Evolutionary conservation across 2,329 filamentous ascomycete species (phyloP).

Genomic region (Diaporthe helianthi): DNA sequence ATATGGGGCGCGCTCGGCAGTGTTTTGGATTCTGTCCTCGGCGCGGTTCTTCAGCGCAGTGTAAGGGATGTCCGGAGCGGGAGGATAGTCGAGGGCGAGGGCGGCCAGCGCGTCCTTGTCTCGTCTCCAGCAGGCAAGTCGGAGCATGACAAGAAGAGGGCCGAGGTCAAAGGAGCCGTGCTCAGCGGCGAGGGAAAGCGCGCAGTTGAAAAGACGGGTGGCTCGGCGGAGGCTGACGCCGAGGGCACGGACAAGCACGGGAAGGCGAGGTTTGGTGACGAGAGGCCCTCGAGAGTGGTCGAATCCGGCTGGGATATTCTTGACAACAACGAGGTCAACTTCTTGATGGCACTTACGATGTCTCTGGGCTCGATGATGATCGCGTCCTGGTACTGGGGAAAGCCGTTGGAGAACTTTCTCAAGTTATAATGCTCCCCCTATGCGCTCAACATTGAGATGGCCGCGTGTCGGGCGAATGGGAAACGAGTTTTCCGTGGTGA

Average conservation of each 20-base stretch:
- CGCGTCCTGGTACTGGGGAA: constrained; percentile 66
- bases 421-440: constrained; percentile 41
- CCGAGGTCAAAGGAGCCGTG: constrained; percentile 50
- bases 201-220: constrained; percentile 48
- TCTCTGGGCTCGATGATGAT: constrained; percentile 78
- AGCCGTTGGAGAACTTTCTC: constrained; percentile 57
- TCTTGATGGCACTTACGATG: constrained; percentile 86
- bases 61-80: constrained; percentile 84
- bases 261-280: constrained; percentile 59
- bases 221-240: constrained; percentile 43
- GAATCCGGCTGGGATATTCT: constrained; percentile 76
- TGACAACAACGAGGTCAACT: constrained; percentile 96
- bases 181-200: constrained; percentile 53
- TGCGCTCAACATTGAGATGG: not conserved
- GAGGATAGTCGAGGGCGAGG: constrained; percentile 86
- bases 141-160: constrained; percentile 44
- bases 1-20: constrained; percentile 81
- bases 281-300: constrained; percentile 66
- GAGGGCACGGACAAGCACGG: constrained; percentile 52
- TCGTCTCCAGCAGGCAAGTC: constrained; percentile 42
- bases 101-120: constrained; percentile 53
- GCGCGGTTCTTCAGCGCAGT: constrained; percentile 83
- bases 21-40: constrained; percentile 85
- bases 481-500: not conserved
- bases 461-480: not conserved